Conservation (phyloP, 805 yeast species). For the Starmerella apicola region DNA sequence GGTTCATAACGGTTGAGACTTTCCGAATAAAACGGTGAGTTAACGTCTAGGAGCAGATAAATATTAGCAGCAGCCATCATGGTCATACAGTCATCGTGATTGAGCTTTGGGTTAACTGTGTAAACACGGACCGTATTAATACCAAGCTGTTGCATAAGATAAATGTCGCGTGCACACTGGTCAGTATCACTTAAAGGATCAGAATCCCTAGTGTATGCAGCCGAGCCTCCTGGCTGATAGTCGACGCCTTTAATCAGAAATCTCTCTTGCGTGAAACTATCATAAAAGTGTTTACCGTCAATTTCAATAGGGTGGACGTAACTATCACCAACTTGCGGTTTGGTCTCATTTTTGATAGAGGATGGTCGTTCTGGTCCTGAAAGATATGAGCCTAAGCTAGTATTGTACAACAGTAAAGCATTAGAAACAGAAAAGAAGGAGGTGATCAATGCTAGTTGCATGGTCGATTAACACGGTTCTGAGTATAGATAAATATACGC, state of each 20-base stretch:
- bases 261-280: slow-evolving; percentile 57
- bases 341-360: too few relatives aligned
- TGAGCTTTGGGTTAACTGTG: slow-evolving; percentile 66
- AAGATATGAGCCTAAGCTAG: too few relatives aligned
- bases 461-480: too few relatives aligned
- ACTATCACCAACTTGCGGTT: background rate
- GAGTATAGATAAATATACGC: too few relatives aligned
- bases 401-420: too few relatives aligned
- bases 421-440: too few relatives aligned
- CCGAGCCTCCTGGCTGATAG: slow-evolving; percentile 92
- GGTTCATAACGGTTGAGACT: slow-evolving; percentile 87
- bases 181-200: slow-evolving; percentile 73
- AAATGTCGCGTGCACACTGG: slow-evolving; percentile 69
- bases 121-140: slow-evolving; percentile 81
- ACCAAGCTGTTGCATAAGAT: slow-evolving; percentile 69
- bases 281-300: slow-evolving; percentile 59
- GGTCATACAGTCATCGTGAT: slow-evolving; percentile 87
- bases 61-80: slow-evolving; percentile 84
- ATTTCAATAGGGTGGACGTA: slow-evolving; percentile 54
- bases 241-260: slow-evolving; percentile 81
- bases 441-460: too few relatives aligned
- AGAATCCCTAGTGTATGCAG: slow-evolving; percentile 39
- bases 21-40: slow-evolving; percentile 67
- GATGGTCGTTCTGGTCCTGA: too few relatives aligned
- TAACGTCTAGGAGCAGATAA: slow-evolving; percentile 81